Conservation (phyloP, 169 alveolate genomes). For the Plasmodium chabaudi region DNA sequence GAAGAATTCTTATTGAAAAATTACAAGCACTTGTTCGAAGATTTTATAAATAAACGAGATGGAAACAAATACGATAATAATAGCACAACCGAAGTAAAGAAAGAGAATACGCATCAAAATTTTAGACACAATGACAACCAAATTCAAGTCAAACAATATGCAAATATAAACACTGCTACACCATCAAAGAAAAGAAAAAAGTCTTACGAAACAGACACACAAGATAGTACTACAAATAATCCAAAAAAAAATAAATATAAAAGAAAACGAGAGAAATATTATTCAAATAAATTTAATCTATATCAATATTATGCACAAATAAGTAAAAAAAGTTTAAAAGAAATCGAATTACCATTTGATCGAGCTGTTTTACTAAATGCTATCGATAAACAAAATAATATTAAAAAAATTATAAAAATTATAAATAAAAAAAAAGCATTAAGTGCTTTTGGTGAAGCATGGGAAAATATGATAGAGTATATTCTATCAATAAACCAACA, state of each 20-base stretch:
- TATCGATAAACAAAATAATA: slow-evolving; percentile 81
- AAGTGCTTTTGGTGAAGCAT: slow-evolving; percentile 81
- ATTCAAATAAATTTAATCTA: slow-evolving; percentile 17
- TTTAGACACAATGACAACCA: background rate
- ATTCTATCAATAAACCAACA: slow-evolving; percentile 86
- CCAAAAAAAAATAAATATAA: background rate
- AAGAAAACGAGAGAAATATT: background rate
- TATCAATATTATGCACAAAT: slow-evolving; percentile 12
- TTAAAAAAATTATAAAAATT: slow-evolving; percentile 82
- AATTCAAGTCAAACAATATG: too few relatives aligned
- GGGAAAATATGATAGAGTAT: slow-evolving; percentile 90
- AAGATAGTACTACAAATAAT: background rate
- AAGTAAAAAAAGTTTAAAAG: slow-evolving; percentile 25
- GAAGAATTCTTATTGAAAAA: slow-evolving; percentile 65
- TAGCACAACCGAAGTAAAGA: background rate
- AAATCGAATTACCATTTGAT: slow-evolving; percentile 61
- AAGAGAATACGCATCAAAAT: background rate
- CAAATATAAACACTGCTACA: background rate
- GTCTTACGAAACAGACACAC: background rate
- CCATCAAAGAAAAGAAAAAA: slow-evolving; percentile 5
- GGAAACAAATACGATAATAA: background rate
- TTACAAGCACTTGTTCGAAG: slow-evolving; percentile 4
- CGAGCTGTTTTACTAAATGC: slow-evolving; percentile 83
- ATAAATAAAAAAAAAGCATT: slow-evolving; percentile 83
- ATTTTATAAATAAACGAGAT: background rate